Evolutionary conservation across 345 rosid species (phyloP), one percentile per base, ranked within the genome.

Genomic region (Anacardium occidentale): DNA sequence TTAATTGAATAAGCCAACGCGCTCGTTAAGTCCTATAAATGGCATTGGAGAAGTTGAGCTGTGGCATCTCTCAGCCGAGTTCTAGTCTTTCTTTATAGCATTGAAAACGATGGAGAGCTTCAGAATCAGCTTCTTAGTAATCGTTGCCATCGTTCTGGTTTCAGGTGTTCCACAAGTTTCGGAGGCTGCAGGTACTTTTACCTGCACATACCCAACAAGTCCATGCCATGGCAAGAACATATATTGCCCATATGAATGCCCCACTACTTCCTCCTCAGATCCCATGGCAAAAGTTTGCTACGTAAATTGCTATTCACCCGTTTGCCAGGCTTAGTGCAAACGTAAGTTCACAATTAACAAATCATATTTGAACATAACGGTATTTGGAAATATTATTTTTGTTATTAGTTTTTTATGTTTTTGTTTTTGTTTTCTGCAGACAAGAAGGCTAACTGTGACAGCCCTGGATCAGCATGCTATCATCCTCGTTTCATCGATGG

Each of bases 401-500:
- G 42, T 6, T 5, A 5, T 37, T 1, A 37, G n/a, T n/a, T n/a
- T 37, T 37, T 37, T 37, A 5, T 7, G 42, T 37, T 37, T 47
- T 17, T 68, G n/a, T n/a, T 11, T 12, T 40, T 37, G 26, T 29
- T 37, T 21, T 17, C 37, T 61, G 10, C 69, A 82, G 86, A 75
- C 73, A 50, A 74, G 26, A 83, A 77, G 45, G 84, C 88, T 0
- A 80, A 83, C 69, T 82, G 87, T 64, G 77, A 84, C 68, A 76
- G 78, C 56, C 86, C 84, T n/a, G 90, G 88, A 74, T 77, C 92
- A 21, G 92, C 88, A 9, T 88, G 88, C 72, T 73, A 75, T 26
- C 83, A 85, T 50, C 88, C 92, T 1, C 78, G 88, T 63, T 88
- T 88, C 76, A 84, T 86, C 15, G 85, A 86, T 56, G 88, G 87